A percentile compares a stretch with the other conserved stretches of the same genome.
Conservation (phyloP, 1,284 basidiomycete species). For the Sanghuangporus sanghuang region DNA sequence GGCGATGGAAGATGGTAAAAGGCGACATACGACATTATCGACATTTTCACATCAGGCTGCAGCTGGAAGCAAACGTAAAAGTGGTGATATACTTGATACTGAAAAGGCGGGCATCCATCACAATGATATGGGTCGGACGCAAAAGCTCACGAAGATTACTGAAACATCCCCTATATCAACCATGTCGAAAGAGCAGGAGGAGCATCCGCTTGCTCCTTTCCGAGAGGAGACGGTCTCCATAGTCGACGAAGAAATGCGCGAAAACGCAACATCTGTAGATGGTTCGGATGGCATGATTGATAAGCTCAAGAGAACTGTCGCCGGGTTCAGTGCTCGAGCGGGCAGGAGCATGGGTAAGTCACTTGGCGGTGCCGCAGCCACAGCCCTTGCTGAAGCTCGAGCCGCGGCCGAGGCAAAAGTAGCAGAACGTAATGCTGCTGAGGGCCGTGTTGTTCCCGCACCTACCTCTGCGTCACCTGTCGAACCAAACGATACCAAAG, state of each 20-base stretch:
- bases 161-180: constrained; percentile 9
- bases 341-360: constrained; percentile 61
- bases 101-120: constrained; percentile 3
- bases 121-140: constrained; percentile 30
- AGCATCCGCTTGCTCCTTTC: neutral
- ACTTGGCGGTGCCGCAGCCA: constrained; percentile 52
- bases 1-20: constrained; percentile 51
- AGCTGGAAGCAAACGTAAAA: constrained; percentile 56
- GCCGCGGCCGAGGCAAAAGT: constrained; percentile 68
- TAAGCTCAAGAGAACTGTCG: constrained; percentile 61
- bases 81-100: constrained; percentile 44
- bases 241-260: constrained; percentile 4
- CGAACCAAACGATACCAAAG: neutral
- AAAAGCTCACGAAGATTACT: constrained; percentile 44
- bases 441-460: constrained; percentile 35
- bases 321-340: constrained; percentile 55
- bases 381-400: constrained; percentile 62
- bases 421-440: constrained; percentile 43
- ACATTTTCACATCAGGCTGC: constrained; percentile 11
- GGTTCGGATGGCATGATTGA: constrained; percentile 49
- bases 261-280: constrained; percentile 21
- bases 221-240: neutral
- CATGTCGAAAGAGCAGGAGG: constrained; percentile 1
- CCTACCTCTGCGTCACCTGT: constrained; percentile 6
- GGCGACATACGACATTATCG: constrained; percentile 26